Evolutionary conservation across 192 early-diverging fungal species (phyloP).

Genomic region (Phlyctochytrium arcticum): DNA sequence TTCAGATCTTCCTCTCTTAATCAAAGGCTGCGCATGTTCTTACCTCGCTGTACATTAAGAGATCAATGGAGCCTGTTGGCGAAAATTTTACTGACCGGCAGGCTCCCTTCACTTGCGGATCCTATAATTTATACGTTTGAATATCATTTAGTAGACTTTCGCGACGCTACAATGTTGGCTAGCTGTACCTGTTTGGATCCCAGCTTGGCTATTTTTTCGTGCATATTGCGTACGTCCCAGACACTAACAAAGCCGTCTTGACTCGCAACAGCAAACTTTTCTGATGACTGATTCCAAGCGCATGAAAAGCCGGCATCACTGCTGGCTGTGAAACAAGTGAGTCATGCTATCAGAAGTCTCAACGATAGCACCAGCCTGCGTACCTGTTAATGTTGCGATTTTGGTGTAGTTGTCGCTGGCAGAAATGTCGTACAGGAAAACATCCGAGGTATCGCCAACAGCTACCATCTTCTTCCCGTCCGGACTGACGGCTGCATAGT

Average conservation of each 20-base stretch:
- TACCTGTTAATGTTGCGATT: constrained; percentile 72
- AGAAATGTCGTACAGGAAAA: constrained; percentile 79
- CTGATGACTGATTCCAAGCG: constrained; percentile 89
- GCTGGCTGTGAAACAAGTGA: constrained; percentile 42
- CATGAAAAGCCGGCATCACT: constrained; percentile 90
- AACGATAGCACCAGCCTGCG: neutral
- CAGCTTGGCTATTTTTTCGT: constrained; percentile 70
- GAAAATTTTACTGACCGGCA: constrained; percentile 92
- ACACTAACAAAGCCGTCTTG: constrained; percentile 91
- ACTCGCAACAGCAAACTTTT: constrained; percentile 93
- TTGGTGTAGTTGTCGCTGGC: constrained; percentile 62
- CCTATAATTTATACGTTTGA: too few species aligned
- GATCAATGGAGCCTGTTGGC: constrained; percentile 81
- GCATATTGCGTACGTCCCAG: constrained; percentile 80
- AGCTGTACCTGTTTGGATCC: constrained; percentile 69
- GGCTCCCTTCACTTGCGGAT: constrained; percentile 68
- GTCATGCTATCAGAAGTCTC: neutral
- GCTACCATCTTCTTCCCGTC: constrained; percentile 88
- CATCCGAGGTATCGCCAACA: constrained; percentile 84
- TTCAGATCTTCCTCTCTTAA: neutral
- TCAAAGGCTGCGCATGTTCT: neutral
- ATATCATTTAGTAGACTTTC: too few species aligned
- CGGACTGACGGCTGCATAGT: constrained; percentile 87
- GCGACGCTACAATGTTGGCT: too few species aligned
- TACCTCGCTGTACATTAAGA: constrained; percentile 74